Base-by-base conservation (phyloP, 345 rosid genomes). In the Toxicodendron radicans region DNA sequence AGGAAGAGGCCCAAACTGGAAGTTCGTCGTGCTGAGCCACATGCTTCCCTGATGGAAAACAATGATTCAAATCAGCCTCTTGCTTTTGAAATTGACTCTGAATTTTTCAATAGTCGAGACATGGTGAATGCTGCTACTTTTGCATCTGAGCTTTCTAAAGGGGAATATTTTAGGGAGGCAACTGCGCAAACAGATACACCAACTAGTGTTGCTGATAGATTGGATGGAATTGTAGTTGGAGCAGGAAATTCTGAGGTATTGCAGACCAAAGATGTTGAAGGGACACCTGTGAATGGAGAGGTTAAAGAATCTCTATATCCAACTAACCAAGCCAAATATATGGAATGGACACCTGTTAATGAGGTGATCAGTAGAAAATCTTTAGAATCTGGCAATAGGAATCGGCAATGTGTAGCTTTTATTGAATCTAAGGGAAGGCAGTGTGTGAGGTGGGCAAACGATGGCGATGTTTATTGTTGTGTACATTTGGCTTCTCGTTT, bases 401-500 rank as follows among this genome's bases (percentile, higher is more conserved):
- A 87, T 78, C 88, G 89, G 63, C 99, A 90, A 72, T 96, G 99
- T 76, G 76, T 74, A 78, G 99, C 99, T 60, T 96, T 87, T 81
- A 92, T 96, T 66, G 97, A 96, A 80, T 80, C 97, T 0, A 96
- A 96, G 78, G 97, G 95, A 82, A 89, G 99, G 70, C 97, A 91
- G 80, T 96, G 99, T 67, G 97, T 93, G 76, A 92, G 99, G 85
- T 93, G 94, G 89, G 99, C 98, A 32, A 96, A 96, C 60, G 98
- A 96, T 35, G 97, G 99, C 20, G 99, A 96, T 83, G 88, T 90
- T 66, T 93, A 90, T 74, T 96, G 99, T 58, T 96, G 99, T 80
- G 97, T 96, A 75, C 99, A 96, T 85, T 85, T 96, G 87, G 95
- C 98, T 58, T 89, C 98, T 79, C 97, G 98, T 76, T 93, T 93